Evolutionary conservation across 2,329 filamentous ascomycete species (phyloP).

Genomic region (Aspergillus pseudoviridinutans): DNA sequence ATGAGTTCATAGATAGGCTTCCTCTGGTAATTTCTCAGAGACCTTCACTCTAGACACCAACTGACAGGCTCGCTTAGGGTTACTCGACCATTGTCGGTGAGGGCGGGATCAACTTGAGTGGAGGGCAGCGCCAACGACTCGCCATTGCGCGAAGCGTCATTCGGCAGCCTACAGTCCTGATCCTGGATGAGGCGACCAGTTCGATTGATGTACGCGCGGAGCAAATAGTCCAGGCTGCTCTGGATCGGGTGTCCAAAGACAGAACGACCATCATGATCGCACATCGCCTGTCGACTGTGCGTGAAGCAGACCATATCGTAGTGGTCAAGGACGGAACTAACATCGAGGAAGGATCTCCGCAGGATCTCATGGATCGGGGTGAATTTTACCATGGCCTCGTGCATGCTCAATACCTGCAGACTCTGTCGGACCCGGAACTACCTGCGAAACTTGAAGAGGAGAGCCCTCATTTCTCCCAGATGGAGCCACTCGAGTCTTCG

Average conservation of each 20-base stretch:
- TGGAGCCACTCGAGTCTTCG: background rate
- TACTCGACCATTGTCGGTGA: slow-evolving; percentile 73
- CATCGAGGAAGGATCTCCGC: slow-evolving; percentile 50
- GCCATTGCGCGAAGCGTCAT: slow-evolving; percentile 75
- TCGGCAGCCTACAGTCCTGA: slow-evolving; percentile 63
- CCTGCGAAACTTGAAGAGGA: background rate
- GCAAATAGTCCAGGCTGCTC: slow-evolving; percentile 50
- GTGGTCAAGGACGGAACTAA: slow-evolving; percentile 52
- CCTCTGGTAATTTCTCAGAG: slow-evolving; percentile 33
- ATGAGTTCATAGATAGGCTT: slow-evolving; percentile 64
- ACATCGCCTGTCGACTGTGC: slow-evolving; percentile 51
- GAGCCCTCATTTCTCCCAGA: background rate
- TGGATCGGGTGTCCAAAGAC: slow-evolving; percentile 52
- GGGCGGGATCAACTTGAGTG: slow-evolving; percentile 67
- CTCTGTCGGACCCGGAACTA: background rate
- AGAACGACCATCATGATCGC: slow-evolving; percentile 74
- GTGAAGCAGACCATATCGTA: slow-evolving; percentile 53
- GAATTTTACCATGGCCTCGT: slow-evolving; percentile 24
- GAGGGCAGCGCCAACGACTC: slow-evolving; percentile 77
- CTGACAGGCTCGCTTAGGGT: slow-evolving; percentile 36
- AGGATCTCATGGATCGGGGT: slow-evolving; percentile 48
- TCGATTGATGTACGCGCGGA: slow-evolving; percentile 54
- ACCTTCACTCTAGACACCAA: background rate
- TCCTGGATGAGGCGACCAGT: slow-evolving; percentile 78
- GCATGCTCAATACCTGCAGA: slow-evolving; percentile 7